phyloP scores from a whole-genome alignment of 1,139 yeast species.

The Hyphopichia khmerensis region DNA sequence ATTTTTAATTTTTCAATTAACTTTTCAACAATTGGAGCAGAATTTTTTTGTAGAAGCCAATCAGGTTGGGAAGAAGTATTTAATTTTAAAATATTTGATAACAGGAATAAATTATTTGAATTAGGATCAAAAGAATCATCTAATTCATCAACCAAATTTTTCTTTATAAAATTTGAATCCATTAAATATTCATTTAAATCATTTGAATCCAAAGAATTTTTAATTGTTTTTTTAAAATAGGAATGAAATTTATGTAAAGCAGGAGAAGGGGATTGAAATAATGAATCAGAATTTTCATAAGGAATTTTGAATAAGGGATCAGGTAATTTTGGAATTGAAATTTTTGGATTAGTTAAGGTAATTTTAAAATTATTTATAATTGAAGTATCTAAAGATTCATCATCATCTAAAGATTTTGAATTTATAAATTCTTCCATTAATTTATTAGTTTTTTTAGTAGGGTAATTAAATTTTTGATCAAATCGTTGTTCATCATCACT shows the following conservation, averaged over 20 bases:
- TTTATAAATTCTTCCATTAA: slow-evolving; percentile 30
- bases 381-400: not conserved
- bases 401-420: slow-evolving; percentile 21
- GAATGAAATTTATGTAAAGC: slow-evolving; percentile 26
- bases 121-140: slow-evolving; percentile 6
- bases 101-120: slow-evolving; percentile 28
- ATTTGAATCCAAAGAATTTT: slow-evolving; percentile 23
- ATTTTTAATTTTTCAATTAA: slow-evolving; percentile 20
- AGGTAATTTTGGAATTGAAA: not conserved
- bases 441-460: slow-evolving; percentile 11
- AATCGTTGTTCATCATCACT: not conserved
- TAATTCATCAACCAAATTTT: slow-evolving; percentile 20
- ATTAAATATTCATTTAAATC: slow-evolving; percentile 20
- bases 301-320: not conserved
- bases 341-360: slow-evolving; percentile 1
- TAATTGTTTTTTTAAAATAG: slow-evolving; percentile 24
- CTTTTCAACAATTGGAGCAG: slow-evolving; percentile 14
- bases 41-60: slow-evolving; percentile 18
- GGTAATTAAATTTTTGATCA: slow-evolving; percentile 6
- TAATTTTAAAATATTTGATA: slow-evolving; percentile 26
- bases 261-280: slow-evolving; percentile 32
- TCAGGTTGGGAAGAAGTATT: slow-evolving; percentile 10
- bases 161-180: slow-evolving; percentile 26
- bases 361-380: slow-evolving; percentile 13
- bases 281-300: slow-evolving; percentile 9